Conservation (phyloP, 805 yeast species). For the Clavispora fructus region DNA sequence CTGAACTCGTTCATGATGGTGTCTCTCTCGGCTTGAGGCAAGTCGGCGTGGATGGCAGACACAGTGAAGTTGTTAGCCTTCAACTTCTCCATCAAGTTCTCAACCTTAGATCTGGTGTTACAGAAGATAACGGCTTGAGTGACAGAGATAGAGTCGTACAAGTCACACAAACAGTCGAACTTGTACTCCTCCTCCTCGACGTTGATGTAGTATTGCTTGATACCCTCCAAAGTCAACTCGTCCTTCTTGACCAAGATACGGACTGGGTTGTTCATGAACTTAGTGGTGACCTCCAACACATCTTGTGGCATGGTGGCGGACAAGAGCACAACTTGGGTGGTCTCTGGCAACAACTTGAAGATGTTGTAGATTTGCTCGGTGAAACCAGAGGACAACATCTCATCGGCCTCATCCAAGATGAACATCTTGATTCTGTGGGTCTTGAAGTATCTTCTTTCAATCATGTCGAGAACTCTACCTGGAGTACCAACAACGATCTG, state of each 20-base stretch:
- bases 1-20: constrained; percentile 93
- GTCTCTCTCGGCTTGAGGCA: constrained; percentile 92
- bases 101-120: constrained; percentile 92
- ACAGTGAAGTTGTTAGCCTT: constrained; percentile 82
- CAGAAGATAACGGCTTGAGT: constrained; percentile 98
- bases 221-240: constrained; percentile 92
- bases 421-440: constrained; percentile 87
- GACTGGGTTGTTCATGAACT: constrained; percentile 93
- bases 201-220: constrained; percentile 85
- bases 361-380: constrained; percentile 94
- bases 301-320: constrained; percentile 94
- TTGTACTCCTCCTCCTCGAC: constrained; percentile 93
- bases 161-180: constrained; percentile 88
- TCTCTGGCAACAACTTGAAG: constrained; percentile 79
- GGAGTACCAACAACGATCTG: constrained; percentile 98
- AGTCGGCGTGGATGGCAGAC: constrained; percentile 92
- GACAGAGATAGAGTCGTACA: constrained; percentile 91
- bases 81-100: constrained; percentile 74
- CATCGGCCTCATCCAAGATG: constrained; percentile 97
- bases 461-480: constrained; percentile 96
- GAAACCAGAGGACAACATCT: constrained; percentile 88
- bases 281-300: constrained; percentile 83
- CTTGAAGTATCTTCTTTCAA: constrained; percentile 78
- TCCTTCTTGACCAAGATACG: constrained; percentile 92
- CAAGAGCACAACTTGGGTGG: constrained; percentile 90